Percentiles rank a stretch among this genome's conserved stretches.
Evolutionary conservation across 73 alveolate species (phyloP).

Genomic region (Vitrella brassicaformis): DNA sequence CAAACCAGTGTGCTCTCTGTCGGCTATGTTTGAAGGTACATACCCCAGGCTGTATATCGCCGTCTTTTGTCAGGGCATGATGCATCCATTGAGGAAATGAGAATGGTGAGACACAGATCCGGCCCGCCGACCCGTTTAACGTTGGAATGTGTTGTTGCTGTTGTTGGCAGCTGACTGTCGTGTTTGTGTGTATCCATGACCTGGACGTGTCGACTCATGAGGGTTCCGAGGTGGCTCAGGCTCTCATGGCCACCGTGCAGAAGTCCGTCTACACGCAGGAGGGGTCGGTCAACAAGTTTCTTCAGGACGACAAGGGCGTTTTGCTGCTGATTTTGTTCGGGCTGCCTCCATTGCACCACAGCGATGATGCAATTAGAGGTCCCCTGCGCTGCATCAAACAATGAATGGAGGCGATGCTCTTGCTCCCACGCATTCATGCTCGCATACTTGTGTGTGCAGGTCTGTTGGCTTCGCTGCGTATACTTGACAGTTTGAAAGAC

Average conservation of each 20-base stretch:
- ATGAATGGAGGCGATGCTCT: too few species aligned
- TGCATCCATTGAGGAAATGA: neutral
- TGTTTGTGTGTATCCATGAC: too few species aligned
- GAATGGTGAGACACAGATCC: neutral
- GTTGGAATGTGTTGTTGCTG: too few species aligned
- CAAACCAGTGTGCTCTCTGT: too few species aligned
- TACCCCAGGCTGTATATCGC: neutral
- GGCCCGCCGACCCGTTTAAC: too few species aligned
- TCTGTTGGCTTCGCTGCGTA: slow-evolving; percentile 51
- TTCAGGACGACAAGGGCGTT: slow-evolving; percentile 85
- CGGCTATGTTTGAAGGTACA: too few species aligned
- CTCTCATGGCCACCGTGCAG: slow-evolving; percentile 48
- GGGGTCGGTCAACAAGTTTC: slow-evolving; percentile 83
- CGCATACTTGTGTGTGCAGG: too few species aligned
- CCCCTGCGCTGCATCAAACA: too few species aligned
- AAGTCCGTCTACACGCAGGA: slow-evolving; percentile 72
- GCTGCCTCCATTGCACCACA: slow-evolving; percentile 77
- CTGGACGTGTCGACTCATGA: neutral
- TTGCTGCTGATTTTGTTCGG: slow-evolving; percentile 86
- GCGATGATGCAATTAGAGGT: slow-evolving; percentile 89
- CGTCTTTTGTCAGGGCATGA: neutral
- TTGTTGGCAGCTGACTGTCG: too few species aligned
- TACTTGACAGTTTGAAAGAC: slow-evolving; percentile 1
- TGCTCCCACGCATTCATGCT: too few species aligned
- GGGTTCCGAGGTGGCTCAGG: neutral